These are phyloP conservation scores for Emmonsia crescens DNA, from an alignment of 2,329 filamentous ascomycete species.

Conservation along the genomic window DNA sequence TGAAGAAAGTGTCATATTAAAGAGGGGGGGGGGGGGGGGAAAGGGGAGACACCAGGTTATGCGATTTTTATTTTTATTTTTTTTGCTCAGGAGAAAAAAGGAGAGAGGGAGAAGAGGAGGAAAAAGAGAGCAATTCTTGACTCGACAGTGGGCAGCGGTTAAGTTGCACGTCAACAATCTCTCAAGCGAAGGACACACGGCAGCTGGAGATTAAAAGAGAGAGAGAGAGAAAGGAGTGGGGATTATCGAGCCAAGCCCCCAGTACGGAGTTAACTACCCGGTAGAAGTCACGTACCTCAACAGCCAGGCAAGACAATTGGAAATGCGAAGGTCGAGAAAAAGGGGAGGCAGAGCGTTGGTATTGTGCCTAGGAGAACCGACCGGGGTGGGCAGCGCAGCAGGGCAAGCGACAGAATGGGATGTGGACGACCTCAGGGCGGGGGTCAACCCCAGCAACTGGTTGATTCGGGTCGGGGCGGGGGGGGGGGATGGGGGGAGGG, in stretches of 20 bases:
- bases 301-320: not conserved
- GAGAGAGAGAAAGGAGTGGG: not conserved
- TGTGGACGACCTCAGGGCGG: not conserved
- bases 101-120: not conserved
- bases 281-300: constrained; percentile 1
- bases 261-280: not conserved
- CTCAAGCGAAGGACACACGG: not conserved
- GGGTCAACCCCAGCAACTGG: constrained; percentile 3
- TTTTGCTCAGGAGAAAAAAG: too few relatives aligned
- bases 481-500: not conserved
- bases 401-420: not conserved
- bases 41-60: not conserved
- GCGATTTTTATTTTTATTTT: not conserved
- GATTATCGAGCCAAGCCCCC: not conserved
- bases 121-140: too few relatives aligned
- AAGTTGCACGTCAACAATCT: not conserved
- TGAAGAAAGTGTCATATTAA: not conserved
- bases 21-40: too few relatives aligned
- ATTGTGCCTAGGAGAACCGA: not conserved
- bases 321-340: not conserved
- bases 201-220: not conserved
- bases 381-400: not conserved
- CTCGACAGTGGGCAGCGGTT: not conserved
- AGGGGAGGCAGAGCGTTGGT: not conserved
- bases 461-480: not conserved